These are phyloP conservation scores for Beauveria sp. DNA, from an alignment of 2,329 filamentous ascomycete species.

Conservation along the genomic window DNA sequence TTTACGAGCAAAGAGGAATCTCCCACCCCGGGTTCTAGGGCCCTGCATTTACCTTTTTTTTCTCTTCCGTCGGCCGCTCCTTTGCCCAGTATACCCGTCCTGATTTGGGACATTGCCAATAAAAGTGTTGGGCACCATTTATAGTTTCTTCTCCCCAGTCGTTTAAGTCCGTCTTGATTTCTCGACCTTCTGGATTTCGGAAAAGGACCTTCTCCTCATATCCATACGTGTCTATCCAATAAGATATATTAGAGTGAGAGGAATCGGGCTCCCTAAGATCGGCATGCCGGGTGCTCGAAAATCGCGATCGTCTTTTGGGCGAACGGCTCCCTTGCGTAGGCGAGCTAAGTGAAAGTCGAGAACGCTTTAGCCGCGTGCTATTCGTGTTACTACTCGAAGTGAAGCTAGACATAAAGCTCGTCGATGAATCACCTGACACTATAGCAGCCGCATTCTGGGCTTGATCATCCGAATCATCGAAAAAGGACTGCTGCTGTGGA, in stretches of 20 bases:
- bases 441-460: not conserved
- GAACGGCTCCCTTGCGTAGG: not conserved
- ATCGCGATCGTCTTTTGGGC: not conserved
- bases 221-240: not conserved
- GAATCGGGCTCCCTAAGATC: no score
- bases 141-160: not conserved
- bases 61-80: no score
- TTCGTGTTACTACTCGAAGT: not conserved
- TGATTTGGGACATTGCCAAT: no score
- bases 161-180: not conserved
- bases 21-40: not conserved
- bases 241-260: no score
- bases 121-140: no score
- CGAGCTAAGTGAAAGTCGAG: not conserved
- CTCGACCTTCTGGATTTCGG: not conserved
- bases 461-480: not conserved
- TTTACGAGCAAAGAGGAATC: constrained; percentile 23
- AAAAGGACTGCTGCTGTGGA: not conserved
- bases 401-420: not conserved
- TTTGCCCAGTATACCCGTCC: no score
- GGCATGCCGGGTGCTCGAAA: no score
- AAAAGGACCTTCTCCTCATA: not conserved
- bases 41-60: no score
- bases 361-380: not conserved
- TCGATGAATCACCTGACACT: not conserved